A percentile compares a stretch with the other conserved stretches of the same genome.
phyloP scores from a whole-genome alignment of 164 flowering plant species.

The Annona cherimola region DNA sequence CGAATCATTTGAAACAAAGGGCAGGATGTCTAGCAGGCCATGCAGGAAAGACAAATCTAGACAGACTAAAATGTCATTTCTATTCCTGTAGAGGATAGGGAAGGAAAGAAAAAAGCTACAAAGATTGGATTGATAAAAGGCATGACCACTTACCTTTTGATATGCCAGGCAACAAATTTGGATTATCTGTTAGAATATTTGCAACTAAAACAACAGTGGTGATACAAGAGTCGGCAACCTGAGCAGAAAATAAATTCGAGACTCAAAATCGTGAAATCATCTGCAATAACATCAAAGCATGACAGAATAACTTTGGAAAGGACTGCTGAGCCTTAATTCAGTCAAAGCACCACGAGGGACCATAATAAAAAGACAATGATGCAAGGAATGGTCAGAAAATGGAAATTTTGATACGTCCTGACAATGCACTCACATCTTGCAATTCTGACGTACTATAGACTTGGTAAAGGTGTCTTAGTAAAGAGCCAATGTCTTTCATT shows the following conservation, averaged over 20 bases:
- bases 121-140: not conserved
- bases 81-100: not conserved
- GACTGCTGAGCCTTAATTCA: not conserved
- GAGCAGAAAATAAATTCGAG: slow-evolving; percentile 12
- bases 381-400: not conserved
- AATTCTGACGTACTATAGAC: not conserved
- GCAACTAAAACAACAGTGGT: slow-evolving; percentile 73
- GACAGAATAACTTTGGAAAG: not conserved
- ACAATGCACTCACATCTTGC: not conserved
- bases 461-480: not conserved
- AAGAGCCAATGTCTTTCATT: not conserved
- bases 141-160: slow-evolving; percentile 47
- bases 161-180: slow-evolving; percentile 44
- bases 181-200: slow-evolving; percentile 64
- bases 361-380: not conserved
- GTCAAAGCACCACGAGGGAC: not conserved
- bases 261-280: not conserved
- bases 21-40: slow-evolving; percentile 65
- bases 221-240: slow-evolving; percentile 75
- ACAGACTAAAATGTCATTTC: slow-evolving; percentile 16
- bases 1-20: slow-evolving; percentile 64
- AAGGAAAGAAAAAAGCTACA: not conserved
- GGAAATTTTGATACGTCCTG: not conserved
- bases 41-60: slow-evolving; percentile 62
- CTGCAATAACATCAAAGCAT: too few species aligned